These are phyloP conservation scores for Cladosporium sp. DNA, from an alignment of 2,329 filamentous ascomycete species.

Conservation along the genomic window DNA sequence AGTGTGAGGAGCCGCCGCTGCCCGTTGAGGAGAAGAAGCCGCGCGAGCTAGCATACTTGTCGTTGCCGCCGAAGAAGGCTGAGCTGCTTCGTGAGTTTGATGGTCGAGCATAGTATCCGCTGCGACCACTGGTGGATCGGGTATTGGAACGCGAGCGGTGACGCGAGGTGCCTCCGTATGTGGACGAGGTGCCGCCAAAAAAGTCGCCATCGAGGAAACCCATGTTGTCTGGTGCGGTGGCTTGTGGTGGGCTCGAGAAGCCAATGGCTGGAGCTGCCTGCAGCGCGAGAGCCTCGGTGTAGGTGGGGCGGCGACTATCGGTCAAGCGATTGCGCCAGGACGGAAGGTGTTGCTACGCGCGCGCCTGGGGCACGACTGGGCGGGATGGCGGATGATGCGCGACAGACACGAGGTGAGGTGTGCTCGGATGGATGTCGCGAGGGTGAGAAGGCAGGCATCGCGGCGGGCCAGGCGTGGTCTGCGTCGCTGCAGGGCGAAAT, in stretches of 20 bases:
- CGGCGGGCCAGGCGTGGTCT: background rate
- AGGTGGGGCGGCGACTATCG: background rate
- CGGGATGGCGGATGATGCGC: no score
- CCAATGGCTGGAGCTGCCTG: conserved; percentile 9
- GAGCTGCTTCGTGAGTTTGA: conserved; percentile 13
- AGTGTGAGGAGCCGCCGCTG: conserved; percentile 55
- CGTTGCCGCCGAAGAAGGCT: conserved; percentile 21
- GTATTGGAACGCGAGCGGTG: conserved; percentile 14
- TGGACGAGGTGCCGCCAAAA: conserved; percentile 21
- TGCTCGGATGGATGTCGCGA: background rate
- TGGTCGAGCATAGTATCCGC: conserved; percentile 26
- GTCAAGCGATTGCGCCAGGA: conserved; percentile 1
- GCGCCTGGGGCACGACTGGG: no score
- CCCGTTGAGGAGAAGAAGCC: conserved; percentile 36
- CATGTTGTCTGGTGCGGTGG: conserved; percentile 18
- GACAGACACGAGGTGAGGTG: background rate
- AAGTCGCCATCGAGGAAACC: conserved; percentile 29
- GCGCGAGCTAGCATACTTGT: conserved; percentile 15
- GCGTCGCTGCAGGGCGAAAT: conserved; percentile 1
- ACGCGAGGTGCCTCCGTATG: conserved; percentile 23
- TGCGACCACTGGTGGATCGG: conserved; percentile 17
- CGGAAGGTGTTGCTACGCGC: background rate
- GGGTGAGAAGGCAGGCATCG: background rate
- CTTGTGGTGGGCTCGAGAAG: conserved; percentile 1
- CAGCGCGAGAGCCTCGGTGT: conserved; percentile 5